Evolutionary conservation across 2,329 filamentous ascomycete species (phyloP), one percentile per base, ranked within the genome.

Genomic region (Plectosphaerella plurivora): DNA sequence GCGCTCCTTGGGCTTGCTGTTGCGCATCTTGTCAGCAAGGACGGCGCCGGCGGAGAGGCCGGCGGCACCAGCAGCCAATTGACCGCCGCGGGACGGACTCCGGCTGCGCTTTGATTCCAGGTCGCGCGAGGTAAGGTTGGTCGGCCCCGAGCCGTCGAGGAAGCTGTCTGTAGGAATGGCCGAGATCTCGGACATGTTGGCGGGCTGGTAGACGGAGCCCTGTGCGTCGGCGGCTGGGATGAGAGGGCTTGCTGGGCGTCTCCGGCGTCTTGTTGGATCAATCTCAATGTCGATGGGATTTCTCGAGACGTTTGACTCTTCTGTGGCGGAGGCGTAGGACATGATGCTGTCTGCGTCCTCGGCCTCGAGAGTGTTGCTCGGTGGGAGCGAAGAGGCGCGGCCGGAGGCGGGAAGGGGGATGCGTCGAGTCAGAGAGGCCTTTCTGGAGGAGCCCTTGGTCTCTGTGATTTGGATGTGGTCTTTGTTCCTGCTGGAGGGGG

Each of bases 201-300:
- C 78, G 35, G 83, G 79, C 47, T 85, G 73, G 65, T 88, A 91
- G 50, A 69, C 83, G 65, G 72, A 81, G 18, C 68, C 69, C 62
- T 71, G 86, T 77, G 65, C 79, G 70, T 72, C 83, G 70, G 66
- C 75, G 47, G 69, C 77, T 61, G 76, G 83, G 55, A 82, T 86
- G 64, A 80, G 81, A 68, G 71, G 93, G 57, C 78, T 96, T 71
- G 81, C 88, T 76, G 75, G 78, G 56, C 78, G 79, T 68, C 78
- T 85, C 65, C 78, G 75, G 57, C 76, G 73, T 52, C 71, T 72
- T 58, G 65, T 65, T 49, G 64, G 68, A 62, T 92, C 81, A 57
- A 97, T 89, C 67, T 97, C 93, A 55, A 97, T 89, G 66, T 97
- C 91, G 58, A 97, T 86, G 36, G 91, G 91, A 50, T 88, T 86